Base-by-base conservation (phyloP, 768 basidiomycete genomes). In the Cyclocybe aegerita region DNA sequence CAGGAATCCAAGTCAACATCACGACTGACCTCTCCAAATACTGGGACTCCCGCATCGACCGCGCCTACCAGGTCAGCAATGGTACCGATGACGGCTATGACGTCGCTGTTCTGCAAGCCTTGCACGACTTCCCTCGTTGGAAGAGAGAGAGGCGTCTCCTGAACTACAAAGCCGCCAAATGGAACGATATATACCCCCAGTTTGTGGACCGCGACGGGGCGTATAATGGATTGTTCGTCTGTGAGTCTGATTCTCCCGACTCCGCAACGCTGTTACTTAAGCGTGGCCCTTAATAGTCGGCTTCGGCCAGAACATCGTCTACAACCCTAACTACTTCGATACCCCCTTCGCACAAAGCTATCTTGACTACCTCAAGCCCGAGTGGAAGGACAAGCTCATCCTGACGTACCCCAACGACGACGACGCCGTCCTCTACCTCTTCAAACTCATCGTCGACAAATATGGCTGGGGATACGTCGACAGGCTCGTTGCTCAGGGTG, bases 341-440 rank as follows among this genome's bases (percentile, higher is more conserved):
- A 16, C 39, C 23, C 45, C 53, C 10, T 44, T 55, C 31, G 58
- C 58, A 4, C 44, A 43, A 12, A 52, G 39, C 1, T 59, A 49
- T 34, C 14, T 41, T 7, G 59, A 52, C 7, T 63, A 56, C 45
- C 54, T 60, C 39, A 39, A 50, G 33, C 50, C 54, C 12, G 40
- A 53, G 43, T 55, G 50, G 45, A 15, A 37, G n/a, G 48, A 52
- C 34, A 52, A 55, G 9, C 51, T 62, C 40, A 48, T 51, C 17
- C 60, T 62, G 29, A 58, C 63, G 11, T 65, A 62, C 42, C 63
- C 63, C 32, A 65, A 65, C 52, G 63, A 65, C 50, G 63, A 65
- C 46, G 63, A 65, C 48, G 61, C 63, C 4, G 56, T 65, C 23
- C 58, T 65, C 39, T 65, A 56, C 40, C 56, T 65, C 41, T 65